phyloP scores from a whole-genome alignment of 2,329 filamentous ascomycete genomes.

The Aureobasidium subglaciale region DNA sequence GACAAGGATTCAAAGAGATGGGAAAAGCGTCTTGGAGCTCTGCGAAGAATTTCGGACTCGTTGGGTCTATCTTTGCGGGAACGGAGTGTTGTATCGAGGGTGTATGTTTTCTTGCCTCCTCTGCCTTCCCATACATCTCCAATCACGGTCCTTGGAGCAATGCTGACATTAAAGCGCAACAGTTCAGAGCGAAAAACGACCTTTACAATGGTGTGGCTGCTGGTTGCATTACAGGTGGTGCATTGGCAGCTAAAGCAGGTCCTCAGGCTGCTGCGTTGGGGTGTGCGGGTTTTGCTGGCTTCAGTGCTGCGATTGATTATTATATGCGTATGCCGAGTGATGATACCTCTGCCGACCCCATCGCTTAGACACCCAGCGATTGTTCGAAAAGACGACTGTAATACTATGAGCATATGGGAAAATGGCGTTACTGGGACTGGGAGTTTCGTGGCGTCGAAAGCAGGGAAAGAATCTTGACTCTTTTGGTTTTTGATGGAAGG shows the following conservation, averaged over 20 bases:
- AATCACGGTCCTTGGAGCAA: background rate
- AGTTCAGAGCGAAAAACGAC: conserved; percentile 84
- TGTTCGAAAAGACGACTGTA: too few species aligned
- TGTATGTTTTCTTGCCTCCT: conserved; percentile 24
- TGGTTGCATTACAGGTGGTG: conserved; percentile 85
- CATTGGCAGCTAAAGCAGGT: conserved; percentile 77
- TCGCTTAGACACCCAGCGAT: conserved; percentile 28
- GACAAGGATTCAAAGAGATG: conserved; percentile 89
- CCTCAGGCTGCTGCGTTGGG: conserved; percentile 83
- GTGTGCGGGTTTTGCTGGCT: conserved; percentile 89
- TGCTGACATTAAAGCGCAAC: background rate
- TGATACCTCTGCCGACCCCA: conserved; percentile 30
- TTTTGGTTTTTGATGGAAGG: background rate
- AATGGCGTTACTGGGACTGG: background rate
- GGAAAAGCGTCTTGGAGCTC: conserved; percentile 72
- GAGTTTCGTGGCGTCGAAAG: conserved; percentile 3
- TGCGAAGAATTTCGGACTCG: conserved; percentile 91
- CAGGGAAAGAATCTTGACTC: conserved; percentile 2
- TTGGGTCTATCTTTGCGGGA: conserved; percentile 83
- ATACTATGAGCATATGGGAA: background rate
- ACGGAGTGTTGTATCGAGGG: conserved; percentile 97
- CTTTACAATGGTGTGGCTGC: conserved; percentile 78
- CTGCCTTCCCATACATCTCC: background rate
- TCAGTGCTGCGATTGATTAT: conserved; percentile 83
- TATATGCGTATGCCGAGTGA: conserved; percentile 70